Evolutionary conservation across 805 yeast species (phyloP).

Genomic region (Lachancea mirantina): DNA sequence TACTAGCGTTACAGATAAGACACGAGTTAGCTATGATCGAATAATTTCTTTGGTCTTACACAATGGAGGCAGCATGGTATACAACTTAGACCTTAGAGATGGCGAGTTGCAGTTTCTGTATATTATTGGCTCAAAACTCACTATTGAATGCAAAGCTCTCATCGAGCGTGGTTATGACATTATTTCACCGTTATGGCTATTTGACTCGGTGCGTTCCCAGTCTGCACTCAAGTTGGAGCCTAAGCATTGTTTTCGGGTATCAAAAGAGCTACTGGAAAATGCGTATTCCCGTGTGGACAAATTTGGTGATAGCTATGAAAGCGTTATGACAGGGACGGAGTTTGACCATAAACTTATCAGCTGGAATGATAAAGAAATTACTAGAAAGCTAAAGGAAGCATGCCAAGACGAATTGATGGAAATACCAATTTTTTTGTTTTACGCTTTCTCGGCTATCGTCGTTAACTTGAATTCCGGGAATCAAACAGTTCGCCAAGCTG

Average conservation of each 20-base stretch:
- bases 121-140: conserved; percentile 35
- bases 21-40: conserved; percentile 30
- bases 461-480: conserved; percentile 11
- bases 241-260: conserved; percentile 43
- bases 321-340: conserved; percentile 11
- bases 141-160: conserved; percentile 35
- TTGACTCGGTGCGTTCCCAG: conserved; percentile 9
- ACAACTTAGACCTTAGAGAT: conserved; percentile 11
- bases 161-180: conserved; percentile 49
- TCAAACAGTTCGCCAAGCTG: conserved; percentile 6
- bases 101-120: conserved; percentile 16
- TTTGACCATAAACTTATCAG: too few relatives aligned
- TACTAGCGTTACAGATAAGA: conserved; percentile 12
- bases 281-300: conserved; percentile 41
- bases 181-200: conserved; percentile 61
- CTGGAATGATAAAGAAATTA: too few relatives aligned
- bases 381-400: conserved; percentile 15
- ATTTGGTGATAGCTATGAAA: conserved; percentile 54
- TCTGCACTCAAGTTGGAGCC: conserved; percentile 52
- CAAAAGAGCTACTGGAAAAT: conserved; percentile 21
- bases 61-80: conserved; percentile 46
- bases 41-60: conserved; percentile 35
- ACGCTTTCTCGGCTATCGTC: conserved; percentile 31
- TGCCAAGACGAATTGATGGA: conserved; percentile 9
- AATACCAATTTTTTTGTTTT: conserved; percentile 32